Evolutionary conservation across 148 eudicot genomes (phyloP).

Genomic region (Amaranthus cruentus): DNA sequence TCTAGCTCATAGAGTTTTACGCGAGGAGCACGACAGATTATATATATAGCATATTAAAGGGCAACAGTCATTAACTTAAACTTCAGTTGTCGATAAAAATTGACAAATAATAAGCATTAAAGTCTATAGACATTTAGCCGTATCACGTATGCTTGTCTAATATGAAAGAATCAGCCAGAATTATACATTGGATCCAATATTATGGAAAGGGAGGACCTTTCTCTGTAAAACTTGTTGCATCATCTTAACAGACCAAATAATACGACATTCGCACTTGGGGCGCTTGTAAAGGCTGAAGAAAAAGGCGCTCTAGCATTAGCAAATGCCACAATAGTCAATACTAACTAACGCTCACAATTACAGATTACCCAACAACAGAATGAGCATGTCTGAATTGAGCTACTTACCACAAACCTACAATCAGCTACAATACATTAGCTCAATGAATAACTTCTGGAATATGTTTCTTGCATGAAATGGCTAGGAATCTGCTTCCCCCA

Average conservation of each 20-base stretch:
- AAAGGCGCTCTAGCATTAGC: conserved; percentile 11
- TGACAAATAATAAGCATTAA: too few relatives aligned
- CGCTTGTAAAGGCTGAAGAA: conserved; percentile 12
- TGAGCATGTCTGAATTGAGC: background rate
- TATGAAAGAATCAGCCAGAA: background rate
- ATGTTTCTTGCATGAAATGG: conserved; percentile 26
- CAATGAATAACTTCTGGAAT: background rate
- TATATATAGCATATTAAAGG: too few relatives aligned
- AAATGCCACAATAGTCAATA: background rate
- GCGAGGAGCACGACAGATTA: too few relatives aligned
- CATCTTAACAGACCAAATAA: conserved; percentile 4
- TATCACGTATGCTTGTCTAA: too few relatives aligned
- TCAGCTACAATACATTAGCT: conserved; percentile 24
- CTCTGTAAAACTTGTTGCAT: background rate
- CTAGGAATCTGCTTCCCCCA: conserved; percentile 41
- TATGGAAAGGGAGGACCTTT: conserved; percentile 29
- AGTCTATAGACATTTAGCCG: too few relatives aligned
- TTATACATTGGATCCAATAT: background rate
- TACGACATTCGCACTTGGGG: conserved; percentile 1
- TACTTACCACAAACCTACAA: conserved; percentile 7
- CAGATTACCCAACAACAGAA: conserved; percentile 2
- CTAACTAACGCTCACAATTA: too few relatives aligned
- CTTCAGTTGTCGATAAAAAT: too few relatives aligned
- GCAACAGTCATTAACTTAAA: too few relatives aligned
- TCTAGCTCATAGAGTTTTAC: too few relatives aligned